A percentile compares a stretch with the other conserved stretches of the same genome.
Conservation (phyloP, 2,329 filamentous ascomycete species). For the Diaporthe citrichinensis region DNA sequence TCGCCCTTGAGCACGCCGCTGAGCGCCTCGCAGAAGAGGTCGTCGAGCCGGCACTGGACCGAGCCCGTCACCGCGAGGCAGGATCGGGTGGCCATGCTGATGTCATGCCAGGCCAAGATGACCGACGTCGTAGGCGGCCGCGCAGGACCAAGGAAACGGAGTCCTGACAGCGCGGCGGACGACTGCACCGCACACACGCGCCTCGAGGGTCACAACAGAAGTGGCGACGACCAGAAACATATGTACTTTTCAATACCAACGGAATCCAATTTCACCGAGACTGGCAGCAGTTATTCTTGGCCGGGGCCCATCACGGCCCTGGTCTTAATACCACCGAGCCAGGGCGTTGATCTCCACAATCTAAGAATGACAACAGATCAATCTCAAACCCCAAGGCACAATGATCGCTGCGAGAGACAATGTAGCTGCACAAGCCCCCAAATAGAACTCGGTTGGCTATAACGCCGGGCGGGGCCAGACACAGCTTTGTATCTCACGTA, state of each 20-base stretch:
- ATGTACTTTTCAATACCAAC: background rate
- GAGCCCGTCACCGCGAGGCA: background rate
- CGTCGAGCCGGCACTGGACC: conserved; percentile 11
- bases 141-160: conserved; percentile 20
- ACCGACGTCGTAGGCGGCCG: conserved; percentile 11
- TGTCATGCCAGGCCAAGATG: conserved; percentile 2
- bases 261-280: background rate
- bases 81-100: background rate
- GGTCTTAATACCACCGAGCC: background rate
- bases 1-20: conserved; percentile 31
- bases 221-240: background rate
- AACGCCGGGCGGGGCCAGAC: conserved; percentile 20
- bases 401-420: background rate
- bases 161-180: background rate
- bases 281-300: conserved; percentile 5
- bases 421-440: conserved; percentile 13
- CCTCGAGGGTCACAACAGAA: background rate
- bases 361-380: background rate
- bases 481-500: conserved; percentile 30
- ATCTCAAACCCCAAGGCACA: background rate
- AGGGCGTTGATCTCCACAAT: background rate
- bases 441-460: conserved; percentile 14
- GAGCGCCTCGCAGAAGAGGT: conserved; percentile 26
- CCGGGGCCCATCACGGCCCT: background rate
- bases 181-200: background rate